These are phyloP conservation scores for Didymella keratinophila DNA, from an alignment of 2,329 filamentous ascomycete genomes.

Conservation along the genomic window DNA sequence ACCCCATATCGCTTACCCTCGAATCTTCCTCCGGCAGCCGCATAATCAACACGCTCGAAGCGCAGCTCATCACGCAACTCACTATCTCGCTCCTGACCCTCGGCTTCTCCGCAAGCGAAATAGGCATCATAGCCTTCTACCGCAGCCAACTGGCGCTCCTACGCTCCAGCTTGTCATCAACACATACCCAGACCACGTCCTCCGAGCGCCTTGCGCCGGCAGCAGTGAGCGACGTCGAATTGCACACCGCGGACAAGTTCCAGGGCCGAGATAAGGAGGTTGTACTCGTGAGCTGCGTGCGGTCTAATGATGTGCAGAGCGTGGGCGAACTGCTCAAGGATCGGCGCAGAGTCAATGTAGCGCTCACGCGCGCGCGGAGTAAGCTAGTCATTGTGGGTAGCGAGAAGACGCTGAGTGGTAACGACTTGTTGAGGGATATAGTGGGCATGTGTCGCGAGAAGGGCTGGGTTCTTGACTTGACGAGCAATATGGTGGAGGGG, in stretches of 20 bases:
- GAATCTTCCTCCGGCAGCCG: slow-evolving; percentile 80
- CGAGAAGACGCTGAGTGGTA: slow-evolving; percentile 71
- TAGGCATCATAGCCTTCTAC: slow-evolving; percentile 97
- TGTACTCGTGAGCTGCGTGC: slow-evolving; percentile 84
- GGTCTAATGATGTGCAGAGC: slow-evolving; percentile 80
- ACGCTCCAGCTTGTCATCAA: slow-evolving; percentile 71
- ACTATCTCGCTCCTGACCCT: slow-evolving; percentile 78
- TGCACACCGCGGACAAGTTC: slow-evolving; percentile 97
- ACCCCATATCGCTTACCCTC: slow-evolving; percentile 69
- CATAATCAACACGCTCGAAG: slow-evolving; percentile 88
- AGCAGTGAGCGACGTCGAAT: slow-evolving; percentile 68
- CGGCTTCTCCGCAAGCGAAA: slow-evolving; percentile 76
- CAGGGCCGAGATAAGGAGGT: slow-evolving; percentile 96
- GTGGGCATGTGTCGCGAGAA: slow-evolving; percentile 77
- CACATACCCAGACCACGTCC: slow-evolving; percentile 53
- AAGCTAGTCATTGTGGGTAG: slow-evolving; percentile 92
- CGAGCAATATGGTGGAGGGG: slow-evolving; percentile 66
- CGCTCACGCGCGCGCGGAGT: slow-evolving; percentile 89
- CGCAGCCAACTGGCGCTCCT: slow-evolving; percentile 88
- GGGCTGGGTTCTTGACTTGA: slow-evolving; percentile 82
- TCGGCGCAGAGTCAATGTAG: slow-evolving; percentile 93
- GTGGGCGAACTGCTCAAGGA: slow-evolving; percentile 94
- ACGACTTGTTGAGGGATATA: slow-evolving; percentile 80
- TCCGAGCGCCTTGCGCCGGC: slow-evolving; percentile 51
- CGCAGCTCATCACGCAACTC: slow-evolving; percentile 77